Conservation (phyloP, 805 yeast species). For the Maudiozyma bulderi region DNA sequence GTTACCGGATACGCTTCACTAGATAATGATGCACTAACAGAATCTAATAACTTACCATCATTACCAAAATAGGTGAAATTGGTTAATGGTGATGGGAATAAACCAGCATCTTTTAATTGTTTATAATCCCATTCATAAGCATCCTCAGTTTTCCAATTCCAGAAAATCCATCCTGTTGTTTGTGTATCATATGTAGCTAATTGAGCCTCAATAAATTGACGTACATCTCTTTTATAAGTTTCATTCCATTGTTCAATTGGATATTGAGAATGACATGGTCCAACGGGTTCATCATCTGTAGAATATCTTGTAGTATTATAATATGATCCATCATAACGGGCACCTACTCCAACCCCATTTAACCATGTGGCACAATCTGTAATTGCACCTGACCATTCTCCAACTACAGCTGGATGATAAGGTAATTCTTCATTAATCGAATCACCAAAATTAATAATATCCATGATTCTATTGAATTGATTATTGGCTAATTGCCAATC, state of each 20-base stretch:
- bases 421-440: slow-evolving; percentile 26
- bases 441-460: slow-evolving; percentile 28
- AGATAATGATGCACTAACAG: slow-evolving; percentile 11
- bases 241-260: slow-evolving; percentile 33
- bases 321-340: slow-evolving; percentile 48
- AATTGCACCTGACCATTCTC: slow-evolving; percentile 65
- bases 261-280: slow-evolving; percentile 36
- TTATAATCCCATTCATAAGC: slow-evolving; percentile 61
- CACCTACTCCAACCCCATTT: slow-evolving; percentile 60
- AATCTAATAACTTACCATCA: slow-evolving; percentile 15
- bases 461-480: slow-evolving; percentile 25
- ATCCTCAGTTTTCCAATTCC: slow-evolving; percentile 62
- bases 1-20: slow-evolving; percentile 8
- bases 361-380: slow-evolving; percentile 66
- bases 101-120: slow-evolving; percentile 37
- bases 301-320: slow-evolving; percentile 16
- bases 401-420: slow-evolving; percentile 45
- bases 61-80: slow-evolving; percentile 39
- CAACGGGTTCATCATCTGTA: slow-evolving; percentile 19
- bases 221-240: slow-evolving; percentile 34
- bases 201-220: slow-evolving; percentile 54
- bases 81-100: slow-evolving; percentile 56
- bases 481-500: slow-evolving; percentile 45
- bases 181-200: slow-evolving; percentile 40
- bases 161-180: slow-evolving; percentile 55